Conservation (phyloP, 192 early-diverging fungal genomes). For the Gonapodya sp. region DNA sequence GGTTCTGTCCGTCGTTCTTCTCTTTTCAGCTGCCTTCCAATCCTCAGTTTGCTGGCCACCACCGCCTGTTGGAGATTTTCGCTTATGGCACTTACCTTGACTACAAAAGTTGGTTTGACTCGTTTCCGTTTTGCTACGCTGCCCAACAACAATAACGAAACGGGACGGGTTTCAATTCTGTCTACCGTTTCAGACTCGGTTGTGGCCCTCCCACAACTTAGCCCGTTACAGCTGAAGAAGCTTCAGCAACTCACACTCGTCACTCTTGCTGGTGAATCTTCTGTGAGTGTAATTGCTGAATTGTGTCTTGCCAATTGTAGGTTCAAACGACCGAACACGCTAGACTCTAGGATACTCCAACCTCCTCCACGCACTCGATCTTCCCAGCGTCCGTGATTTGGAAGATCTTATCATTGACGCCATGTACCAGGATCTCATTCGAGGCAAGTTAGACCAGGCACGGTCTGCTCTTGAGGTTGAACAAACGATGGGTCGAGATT, state of each 20-base stretch:
- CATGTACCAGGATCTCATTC: constrained; percentile 67
- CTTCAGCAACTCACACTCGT: constrained; percentile 71
- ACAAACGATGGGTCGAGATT: constrained; percentile 74
- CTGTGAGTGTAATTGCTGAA: constrained; percentile 29
- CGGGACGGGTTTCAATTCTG: neutral
- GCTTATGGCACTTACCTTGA: constrained; percentile 74
- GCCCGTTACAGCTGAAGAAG: constrained; percentile 36
- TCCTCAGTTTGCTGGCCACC: constrained; percentile 39
- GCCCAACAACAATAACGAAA: neutral
- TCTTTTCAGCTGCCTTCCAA: constrained; percentile 16
- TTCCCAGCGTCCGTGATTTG: constrained; percentile 68
- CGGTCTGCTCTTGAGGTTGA: constrained; percentile 61
- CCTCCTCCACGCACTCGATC: constrained; percentile 55
- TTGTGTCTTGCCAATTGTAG: no score
- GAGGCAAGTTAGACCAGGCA: constrained; percentile 76
- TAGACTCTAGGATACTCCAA: constrained; percentile 62
- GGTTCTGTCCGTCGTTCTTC: no score
- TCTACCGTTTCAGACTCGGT: constrained; percentile 38
- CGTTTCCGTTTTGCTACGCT: neutral
- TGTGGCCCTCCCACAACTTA: constrained; percentile 33
- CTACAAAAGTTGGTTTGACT: constrained; percentile 49
- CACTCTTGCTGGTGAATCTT: constrained; percentile 48
- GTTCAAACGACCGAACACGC: neutral
- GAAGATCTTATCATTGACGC: constrained; percentile 84
- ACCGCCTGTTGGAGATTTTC: constrained; percentile 58